Conservation (phyloP, 106 monocot species). For the Acanthochlamys bracteata region DNA sequence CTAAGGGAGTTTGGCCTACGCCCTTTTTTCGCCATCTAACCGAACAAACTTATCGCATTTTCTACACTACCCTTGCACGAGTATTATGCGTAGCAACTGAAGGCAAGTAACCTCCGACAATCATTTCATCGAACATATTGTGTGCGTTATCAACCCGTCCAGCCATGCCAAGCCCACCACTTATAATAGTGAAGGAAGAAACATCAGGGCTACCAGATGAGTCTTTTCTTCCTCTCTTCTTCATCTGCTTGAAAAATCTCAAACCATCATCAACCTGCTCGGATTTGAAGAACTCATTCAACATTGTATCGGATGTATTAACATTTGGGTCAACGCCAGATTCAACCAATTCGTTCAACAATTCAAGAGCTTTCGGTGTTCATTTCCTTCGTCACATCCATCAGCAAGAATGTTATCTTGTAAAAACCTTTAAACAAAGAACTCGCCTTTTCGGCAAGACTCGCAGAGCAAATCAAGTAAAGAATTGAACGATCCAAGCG, state of each 20-base stretch:
- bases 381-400: slow-evolving; percentile 68
- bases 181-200: slow-evolving; percentile 66
- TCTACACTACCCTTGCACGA: slow-evolving; percentile 46
- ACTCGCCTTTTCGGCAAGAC: slow-evolving; percentile 59
- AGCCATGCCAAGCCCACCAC: slow-evolving; percentile 65
- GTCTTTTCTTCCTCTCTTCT: slow-evolving; percentile 38
- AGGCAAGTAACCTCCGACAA: slow-evolving; percentile 36
- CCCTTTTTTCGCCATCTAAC: slow-evolving; percentile 58
- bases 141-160: slow-evolving; percentile 49
- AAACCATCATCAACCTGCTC: slow-evolving; percentile 48
- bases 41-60: slow-evolving; percentile 57
- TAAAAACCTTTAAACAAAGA: slow-evolving; percentile 36
- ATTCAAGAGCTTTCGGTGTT: slow-evolving; percentile 45
- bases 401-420: slow-evolving; percentile 75
- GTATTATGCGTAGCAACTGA: slow-evolving; percentile 78
- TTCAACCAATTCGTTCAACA: slow-evolving; percentile 67
- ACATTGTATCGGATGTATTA: slow-evolving; percentile 64
- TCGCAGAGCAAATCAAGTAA: slow-evolving; percentile 78
- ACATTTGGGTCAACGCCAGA: slow-evolving; percentile 53
- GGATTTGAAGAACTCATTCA: slow-evolving; percentile 70
- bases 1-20: slow-evolving; percentile 53
- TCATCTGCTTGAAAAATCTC: slow-evolving; percentile 78
- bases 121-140: slow-evolving; percentile 81
- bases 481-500: slow-evolving; percentile 52
- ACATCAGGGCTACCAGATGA: slow-evolving; percentile 49